These are phyloP conservation scores for Pseudozyma thailandica DNA, from an alignment of 1,284 basidiomycete genomes.

Conservation along the genomic window DNA sequence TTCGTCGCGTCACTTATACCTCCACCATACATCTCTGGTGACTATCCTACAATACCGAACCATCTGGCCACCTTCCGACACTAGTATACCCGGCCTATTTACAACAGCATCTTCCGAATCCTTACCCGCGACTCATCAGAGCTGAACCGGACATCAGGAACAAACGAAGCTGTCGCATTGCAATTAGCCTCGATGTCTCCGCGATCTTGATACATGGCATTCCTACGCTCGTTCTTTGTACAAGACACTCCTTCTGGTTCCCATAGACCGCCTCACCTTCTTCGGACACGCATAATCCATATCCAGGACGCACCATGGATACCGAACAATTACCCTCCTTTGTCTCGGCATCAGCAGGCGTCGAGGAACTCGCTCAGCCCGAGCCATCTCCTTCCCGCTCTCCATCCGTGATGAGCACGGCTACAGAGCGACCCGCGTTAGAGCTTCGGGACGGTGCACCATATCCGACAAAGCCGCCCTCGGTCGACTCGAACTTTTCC, in stretches of 20 bases:
- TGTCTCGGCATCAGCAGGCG: slow-evolving; percentile 20
- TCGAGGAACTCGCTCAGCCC: background rate
- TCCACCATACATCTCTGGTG: background rate
- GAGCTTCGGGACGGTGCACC: slow-evolving; percentile 4
- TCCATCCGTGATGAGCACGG: slow-evolving; percentile 20
- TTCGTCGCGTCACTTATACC: background rate
- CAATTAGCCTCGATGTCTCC: no score
- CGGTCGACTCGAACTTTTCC: slow-evolving; percentile 48
- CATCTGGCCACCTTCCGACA: background rate
- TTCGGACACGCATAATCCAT: no score
- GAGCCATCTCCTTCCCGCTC: slow-evolving; percentile 15
- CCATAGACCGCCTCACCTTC: no score
- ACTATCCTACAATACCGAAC: background rate
- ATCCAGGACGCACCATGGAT: slow-evolving; percentile 31
- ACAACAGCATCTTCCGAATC: no score
- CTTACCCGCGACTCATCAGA: background rate
- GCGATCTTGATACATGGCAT: no score
- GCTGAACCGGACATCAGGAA: no score
- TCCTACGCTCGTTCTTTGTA: no score
- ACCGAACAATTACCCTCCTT: slow-evolving; percentile 21
- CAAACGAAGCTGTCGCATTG: no score
- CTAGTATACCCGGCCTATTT: background rate
- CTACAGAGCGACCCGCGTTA: slow-evolving; percentile 19
- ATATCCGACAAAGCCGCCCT: slow-evolving; percentile 30
- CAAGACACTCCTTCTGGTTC: no score